phyloP scores from a whole-genome alignment of 2,329 filamentous ascomycete genomes.

The Ophiosphaerella narmari region DNA sequence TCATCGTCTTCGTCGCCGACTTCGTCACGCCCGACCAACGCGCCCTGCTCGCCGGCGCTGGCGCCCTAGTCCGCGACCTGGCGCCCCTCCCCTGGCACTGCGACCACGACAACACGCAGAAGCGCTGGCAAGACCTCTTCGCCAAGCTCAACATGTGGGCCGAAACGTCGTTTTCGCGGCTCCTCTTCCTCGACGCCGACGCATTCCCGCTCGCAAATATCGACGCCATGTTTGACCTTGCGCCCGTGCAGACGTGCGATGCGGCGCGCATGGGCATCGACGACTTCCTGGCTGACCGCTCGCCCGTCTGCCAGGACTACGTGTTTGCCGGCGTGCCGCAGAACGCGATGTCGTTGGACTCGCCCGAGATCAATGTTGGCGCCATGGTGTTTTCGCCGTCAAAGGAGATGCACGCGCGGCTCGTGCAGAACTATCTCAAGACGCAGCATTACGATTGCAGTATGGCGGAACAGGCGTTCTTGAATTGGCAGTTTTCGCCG shows the following conservation, averaged over 20 bases:
- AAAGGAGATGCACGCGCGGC: constrained; percentile 30
- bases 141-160: constrained; percentile 45
- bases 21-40: constrained; percentile 39
- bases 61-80: constrained; percentile 41
- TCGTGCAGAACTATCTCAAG: constrained; percentile 41
- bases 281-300: constrained; percentile 25
- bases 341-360: constrained; percentile 12
- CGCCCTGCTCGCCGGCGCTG: constrained; percentile 33
- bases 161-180: constrained; percentile 35
- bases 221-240: constrained; percentile 37
- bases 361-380: constrained; percentile 38
- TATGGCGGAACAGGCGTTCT: constrained; percentile 42
- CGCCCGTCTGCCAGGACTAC: constrained; percentile 33
- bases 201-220: constrained; percentile 37
- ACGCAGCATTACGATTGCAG: constrained; percentile 33
- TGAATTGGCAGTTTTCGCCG: constrained; percentile 39
- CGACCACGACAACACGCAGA: constrained; percentile 22
- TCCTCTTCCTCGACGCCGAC: constrained; percentile 42
- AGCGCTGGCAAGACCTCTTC: constrained; percentile 42
- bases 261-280: constrained; percentile 26
- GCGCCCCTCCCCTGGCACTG: constrained; percentile 33
- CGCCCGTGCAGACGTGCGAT: constrained; percentile 24
- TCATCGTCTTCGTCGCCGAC: constrained; percentile 43
- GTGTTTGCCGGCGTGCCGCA: constrained; percentile 36
- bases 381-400: constrained; percentile 40